A percentile compares a stretch with the other conserved stretches of the same genome.
Conservation (phyloP, 2,329 filamentous ascomycete genomes). For the Torrubiellomyces zombiae region DNA sequence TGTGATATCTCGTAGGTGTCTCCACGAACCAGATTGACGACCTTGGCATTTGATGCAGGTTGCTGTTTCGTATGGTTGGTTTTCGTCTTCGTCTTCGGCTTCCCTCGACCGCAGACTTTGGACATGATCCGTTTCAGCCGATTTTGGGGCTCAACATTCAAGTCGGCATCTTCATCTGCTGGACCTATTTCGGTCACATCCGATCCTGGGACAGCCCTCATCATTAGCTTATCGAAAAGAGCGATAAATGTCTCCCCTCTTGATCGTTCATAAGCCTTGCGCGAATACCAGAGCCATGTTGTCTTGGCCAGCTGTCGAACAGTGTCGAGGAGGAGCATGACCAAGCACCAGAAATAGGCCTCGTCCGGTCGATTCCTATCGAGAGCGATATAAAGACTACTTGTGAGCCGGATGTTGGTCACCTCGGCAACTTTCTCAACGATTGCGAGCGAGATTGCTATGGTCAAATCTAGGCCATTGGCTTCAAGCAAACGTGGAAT, state of each 20-base stretch:
- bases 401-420: constrained; percentile 20
- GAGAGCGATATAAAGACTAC: constrained; percentile 18
- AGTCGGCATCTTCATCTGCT: constrained; percentile 4
- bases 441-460: constrained; percentile 47
- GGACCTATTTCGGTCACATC: constrained; percentile 19
- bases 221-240: constrained; percentile 20
- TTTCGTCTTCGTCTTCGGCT: constrained; percentile 5
- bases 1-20: constrained; percentile 74
- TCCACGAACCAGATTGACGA: constrained; percentile 69
- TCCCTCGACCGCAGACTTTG: constrained; percentile 7
- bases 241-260: constrained; percentile 46
- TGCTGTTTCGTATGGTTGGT: constrained; percentile 13
- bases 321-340: constrained; percentile 18
- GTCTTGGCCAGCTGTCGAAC: constrained; percentile 19
- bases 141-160: neutral
- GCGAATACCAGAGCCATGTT: constrained; percentile 55
- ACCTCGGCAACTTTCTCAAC: constrained; percentile 25
- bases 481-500: constrained; percentile 52
- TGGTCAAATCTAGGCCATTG: constrained; percentile 63
- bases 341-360: constrained; percentile 18
- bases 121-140: constrained; percentile 6
- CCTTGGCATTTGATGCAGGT: constrained; percentile 74
- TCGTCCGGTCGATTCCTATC: constrained; percentile 13
- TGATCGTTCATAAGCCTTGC: constrained; percentile 68
- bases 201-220: constrained; percentile 20